Conservation (phyloP, 805 yeast genomes). For the Nakazawaea siamensis region DNA sequence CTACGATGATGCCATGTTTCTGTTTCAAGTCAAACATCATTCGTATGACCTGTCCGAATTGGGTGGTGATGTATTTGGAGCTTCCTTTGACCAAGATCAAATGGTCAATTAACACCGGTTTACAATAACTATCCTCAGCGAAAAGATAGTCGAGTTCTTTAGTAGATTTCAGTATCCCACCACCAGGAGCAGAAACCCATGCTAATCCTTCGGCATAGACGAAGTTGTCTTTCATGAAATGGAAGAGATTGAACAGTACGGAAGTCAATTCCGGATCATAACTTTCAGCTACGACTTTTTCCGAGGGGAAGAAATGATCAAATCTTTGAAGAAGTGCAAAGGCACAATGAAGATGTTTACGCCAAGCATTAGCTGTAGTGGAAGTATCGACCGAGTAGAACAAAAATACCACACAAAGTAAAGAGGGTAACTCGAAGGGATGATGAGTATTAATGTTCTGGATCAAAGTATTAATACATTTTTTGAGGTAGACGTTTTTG, state of each 20-base stretch:
- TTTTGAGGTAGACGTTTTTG: slow-evolving; percentile 8
- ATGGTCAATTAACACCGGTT: slow-evolving; percentile 8
- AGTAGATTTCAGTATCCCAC: slow-evolving; percentile 7
- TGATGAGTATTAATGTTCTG: slow-evolving; percentile 8
- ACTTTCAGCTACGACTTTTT: background rate
- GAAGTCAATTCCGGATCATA: background rate
- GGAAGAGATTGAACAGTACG: slow-evolving; percentile 6
- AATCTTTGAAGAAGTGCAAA: slow-evolving; percentile 10
- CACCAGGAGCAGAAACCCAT: slow-evolving; percentile 11
- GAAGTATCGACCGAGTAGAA: slow-evolving; percentile 10
- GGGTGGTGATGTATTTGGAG: slow-evolving; percentile 7
- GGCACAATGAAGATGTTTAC: slow-evolving; percentile 11
- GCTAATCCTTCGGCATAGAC: slow-evolving; percentile 10
- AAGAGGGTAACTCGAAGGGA: slow-evolving; percentile 7
- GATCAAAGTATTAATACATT: slow-evolving; percentile 6
- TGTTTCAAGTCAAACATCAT: slow-evolving; percentile 2
- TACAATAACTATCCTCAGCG: slow-evolving; percentile 5
- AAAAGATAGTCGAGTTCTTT: slow-evolving; percentile 6
- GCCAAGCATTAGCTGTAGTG: slow-evolving; percentile 10
- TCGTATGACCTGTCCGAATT: slow-evolving; percentile 6
- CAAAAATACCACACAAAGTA: slow-evolving; percentile 6
- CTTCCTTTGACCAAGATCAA: slow-evolving; percentile 8
- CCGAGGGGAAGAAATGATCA: slow-evolving; percentile 7
- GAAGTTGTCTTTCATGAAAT: slow-evolving; percentile 9
- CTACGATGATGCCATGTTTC: slow-evolving; percentile 1